Evolutionary conservation across 495 filamentous ascomycete genomes (phyloP).

Genomic region (Hypoxylon fragiforme): DNA sequence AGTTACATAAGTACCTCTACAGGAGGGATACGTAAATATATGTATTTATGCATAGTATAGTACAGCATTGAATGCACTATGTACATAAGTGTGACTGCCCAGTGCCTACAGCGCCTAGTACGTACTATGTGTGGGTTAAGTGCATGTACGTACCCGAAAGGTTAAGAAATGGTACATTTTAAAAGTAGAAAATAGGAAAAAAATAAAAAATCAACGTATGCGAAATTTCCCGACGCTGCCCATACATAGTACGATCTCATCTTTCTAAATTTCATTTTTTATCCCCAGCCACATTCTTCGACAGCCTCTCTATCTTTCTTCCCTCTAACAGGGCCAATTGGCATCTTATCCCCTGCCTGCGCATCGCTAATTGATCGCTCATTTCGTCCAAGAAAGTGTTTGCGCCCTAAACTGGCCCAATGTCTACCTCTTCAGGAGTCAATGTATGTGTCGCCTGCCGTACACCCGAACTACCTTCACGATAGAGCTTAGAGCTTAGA

Average conservation of each 20-base stretch:
- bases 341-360: constrained; percentile 28
- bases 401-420: constrained; percentile 39
- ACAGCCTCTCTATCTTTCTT: constrained; percentile 27
- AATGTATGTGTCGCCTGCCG: constrained; percentile 56
- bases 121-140: not conserved
- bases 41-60: not conserved
- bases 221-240: constrained; percentile 38
- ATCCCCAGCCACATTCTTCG: constrained; percentile 18
- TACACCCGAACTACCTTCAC: constrained; percentile 20
- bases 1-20: no score
- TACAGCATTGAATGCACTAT: not conserved
- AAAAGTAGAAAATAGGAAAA: constrained; percentile 4
- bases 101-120: no score
- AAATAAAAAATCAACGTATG: constrained; percentile 19
- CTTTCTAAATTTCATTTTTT: constrained; percentile 18
- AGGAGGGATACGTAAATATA: no score
- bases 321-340: constrained; percentile 32
- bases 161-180: not conserved
- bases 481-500: constrained; percentile 3
- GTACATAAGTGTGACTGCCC: not conserved
- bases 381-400: constrained; percentile 7
- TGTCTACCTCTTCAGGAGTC: constrained; percentile 62
- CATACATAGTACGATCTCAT: constrained; percentile 24
- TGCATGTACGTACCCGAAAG: not conserved
- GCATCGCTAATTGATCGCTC: constrained; percentile 28